Percentiles rank a stretch among this genome's conserved stretches.
phyloP scores from a whole-genome alignment of 202 grass and related monocot genomes.

The Zoysia matrella region DNA sequence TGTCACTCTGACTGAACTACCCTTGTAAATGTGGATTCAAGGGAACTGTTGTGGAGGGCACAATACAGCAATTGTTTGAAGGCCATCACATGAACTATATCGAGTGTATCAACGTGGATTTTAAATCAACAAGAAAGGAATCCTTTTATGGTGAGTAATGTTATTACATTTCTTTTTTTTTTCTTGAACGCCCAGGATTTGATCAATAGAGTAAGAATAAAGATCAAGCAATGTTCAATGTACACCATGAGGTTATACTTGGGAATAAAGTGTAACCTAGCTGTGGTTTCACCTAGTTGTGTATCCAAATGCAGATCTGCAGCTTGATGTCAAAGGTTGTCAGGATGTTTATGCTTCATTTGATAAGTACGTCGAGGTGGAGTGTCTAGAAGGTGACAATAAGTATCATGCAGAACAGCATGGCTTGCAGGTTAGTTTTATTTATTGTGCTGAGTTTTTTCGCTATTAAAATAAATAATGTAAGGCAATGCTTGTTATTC shows the following conservation, averaged over 20 bases:
- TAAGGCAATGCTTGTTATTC: background rate
- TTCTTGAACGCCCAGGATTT: background rate
- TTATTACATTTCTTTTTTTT: background rate
- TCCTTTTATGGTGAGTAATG: slow-evolving; percentile 92
- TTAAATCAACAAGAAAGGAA: slow-evolving; percentile 98
- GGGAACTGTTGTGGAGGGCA: slow-evolving; percentile 99
- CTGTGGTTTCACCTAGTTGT: slow-evolving; percentile 41
- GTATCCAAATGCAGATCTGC: slow-evolving; percentile 73
- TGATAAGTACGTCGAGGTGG: slow-evolving; percentile 98
- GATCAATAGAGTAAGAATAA: background rate
- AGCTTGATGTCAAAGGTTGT: slow-evolving; percentile 98
- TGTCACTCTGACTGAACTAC: slow-evolving; percentile 65
- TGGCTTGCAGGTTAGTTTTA: slow-evolving; percentile 81
- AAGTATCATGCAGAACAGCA: slow-evolving; percentile 95
- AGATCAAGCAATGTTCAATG: background rate
- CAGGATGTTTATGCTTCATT: slow-evolving; percentile 97
- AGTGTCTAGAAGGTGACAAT: slow-evolving; percentile 94
- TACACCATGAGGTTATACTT: background rate
- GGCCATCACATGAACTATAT: slow-evolving; percentile 99
- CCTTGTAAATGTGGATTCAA: slow-evolving; percentile 64
- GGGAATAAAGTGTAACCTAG: background rate
- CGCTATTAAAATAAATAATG: background rate
- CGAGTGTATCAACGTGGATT: slow-evolving; percentile 95
- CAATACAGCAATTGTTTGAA: slow-evolving; percentile 98
- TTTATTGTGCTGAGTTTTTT: background rate